Evolutionary conservation across 106 monocot genomes (phyloP), one percentile per base, ranked within the genome.

Genomic region (Chionographis japonica): DNA sequence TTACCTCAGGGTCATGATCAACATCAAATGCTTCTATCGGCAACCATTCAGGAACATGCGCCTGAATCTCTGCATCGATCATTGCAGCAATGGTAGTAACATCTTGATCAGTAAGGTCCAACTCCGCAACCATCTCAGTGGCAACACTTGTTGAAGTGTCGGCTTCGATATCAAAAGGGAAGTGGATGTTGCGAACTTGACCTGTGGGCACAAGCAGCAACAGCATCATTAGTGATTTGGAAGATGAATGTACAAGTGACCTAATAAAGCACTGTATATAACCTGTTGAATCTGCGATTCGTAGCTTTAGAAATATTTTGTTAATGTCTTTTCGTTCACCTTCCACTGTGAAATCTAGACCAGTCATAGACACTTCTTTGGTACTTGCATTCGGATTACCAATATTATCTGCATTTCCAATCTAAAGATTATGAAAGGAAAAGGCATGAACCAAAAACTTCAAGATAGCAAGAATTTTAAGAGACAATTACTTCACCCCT

Each of bases 121-220:
- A 60, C 46, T 80, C 88, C 3, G 68, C 80, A 39, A 86, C 88
- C 85, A 93, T 83, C 66, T 93, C 88, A 63, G 75, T 81, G 46
- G 85, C 83, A 42, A 88, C 92, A 74, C 79, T 72, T 12, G 81
- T 73, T n/a, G 83, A 79, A 50, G 88, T 86, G 66, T 93, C 92
- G n/a, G 55, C 76, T 55, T 79, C 74, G 27, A 86, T 86, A 60
- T 92, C 80, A 64, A 92, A 92, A 39, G 83, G 83, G 71, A 86
- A 88, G 71, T 87, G 81, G 38, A 91, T 84, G 69, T 87, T 84
- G 16, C 64, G 75, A 41, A 66, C 12, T 68, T 84, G 78, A 74
- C 90, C 91, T 91, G 63, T 38, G 50, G 58, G n/a, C 19, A 37
- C 16, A 49, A 42, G 68, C 0, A 14, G 14, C 12, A 12, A 35